Conservation (phyloP, 768 basidiomycete species). For the Lactifluus rugatus region DNA sequence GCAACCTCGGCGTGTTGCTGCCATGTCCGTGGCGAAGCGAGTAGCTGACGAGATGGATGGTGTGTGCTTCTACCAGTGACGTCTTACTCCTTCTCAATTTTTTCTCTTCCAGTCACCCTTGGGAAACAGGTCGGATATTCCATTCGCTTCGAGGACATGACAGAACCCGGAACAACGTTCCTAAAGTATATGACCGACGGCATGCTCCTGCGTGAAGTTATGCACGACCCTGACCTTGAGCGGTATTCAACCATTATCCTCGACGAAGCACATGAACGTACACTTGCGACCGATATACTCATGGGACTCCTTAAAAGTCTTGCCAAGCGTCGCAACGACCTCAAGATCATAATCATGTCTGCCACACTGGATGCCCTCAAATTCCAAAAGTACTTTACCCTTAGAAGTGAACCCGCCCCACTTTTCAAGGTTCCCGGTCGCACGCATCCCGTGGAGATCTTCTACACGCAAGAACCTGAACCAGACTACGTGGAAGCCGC, state of each 20-base stretch:
- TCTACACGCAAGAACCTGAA: constrained; percentile 87
- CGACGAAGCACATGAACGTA: constrained; percentile 98
- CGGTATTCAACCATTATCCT: constrained; percentile 97
- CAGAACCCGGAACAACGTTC: constrained; percentile 82
- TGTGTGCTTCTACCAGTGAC: constrained; percentile 32
- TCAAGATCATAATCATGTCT: constrained; percentile 98
- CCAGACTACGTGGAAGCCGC: constrained; percentile 96
- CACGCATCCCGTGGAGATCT: constrained; percentile 92
- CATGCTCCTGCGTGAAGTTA: constrained; percentile 96
- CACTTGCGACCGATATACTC: constrained; percentile 93
- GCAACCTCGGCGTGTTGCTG: constrained; percentile 91
- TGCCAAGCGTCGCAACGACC: constrained; percentile 68
- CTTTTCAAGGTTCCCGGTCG: constrained; percentile 88
- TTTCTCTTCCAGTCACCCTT: constrained; percentile 53
- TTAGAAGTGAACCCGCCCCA: constrained; percentile 43
- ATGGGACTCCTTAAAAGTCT: constrained; percentile 93
- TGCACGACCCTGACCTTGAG: constrained; percentile 85
- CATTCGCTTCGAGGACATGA: constrained; percentile 98
- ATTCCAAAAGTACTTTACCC: constrained; percentile 88
- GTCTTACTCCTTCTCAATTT: constrained; percentile 9
- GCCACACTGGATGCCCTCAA: constrained; percentile 95
- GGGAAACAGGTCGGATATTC: constrained; percentile 96
- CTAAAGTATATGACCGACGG: constrained; percentile 99
- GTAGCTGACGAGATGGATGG: constrained; percentile 99
- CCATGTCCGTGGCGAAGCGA: constrained; percentile 97